Conservation (phyloP, 2,329 filamentous ascomycete species). For the Dactylellina parvicollis region DNA sequence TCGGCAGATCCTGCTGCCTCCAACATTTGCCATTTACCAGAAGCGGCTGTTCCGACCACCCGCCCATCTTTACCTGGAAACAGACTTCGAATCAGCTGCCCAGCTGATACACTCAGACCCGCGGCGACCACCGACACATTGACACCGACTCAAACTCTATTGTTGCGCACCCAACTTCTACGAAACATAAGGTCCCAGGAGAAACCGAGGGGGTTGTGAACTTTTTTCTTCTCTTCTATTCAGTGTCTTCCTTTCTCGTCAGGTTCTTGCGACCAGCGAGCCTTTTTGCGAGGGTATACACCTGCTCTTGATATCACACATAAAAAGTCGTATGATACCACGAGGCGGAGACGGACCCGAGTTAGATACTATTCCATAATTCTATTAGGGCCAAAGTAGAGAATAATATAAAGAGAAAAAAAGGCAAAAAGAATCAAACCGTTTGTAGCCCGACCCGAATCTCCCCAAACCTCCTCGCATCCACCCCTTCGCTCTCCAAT, state of each 20-base stretch:
- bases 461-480: neutral
- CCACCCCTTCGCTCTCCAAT: neutral
- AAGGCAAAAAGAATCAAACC: neutral
- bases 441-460: neutral
- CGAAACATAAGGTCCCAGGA: slow-evolving; percentile 24
- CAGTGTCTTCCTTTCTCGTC: neutral
- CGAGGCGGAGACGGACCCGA: slow-evolving; percentile 14
- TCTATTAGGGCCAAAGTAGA: neutral
- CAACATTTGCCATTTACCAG: slow-evolving; percentile 27
- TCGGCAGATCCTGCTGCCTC: slow-evolving; percentile 3
- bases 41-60: slow-evolving; percentile 28
- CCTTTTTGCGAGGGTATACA: slow-evolving; percentile 32
- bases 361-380: neutral
- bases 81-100: neutral
- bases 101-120: slow-evolving; percentile 6
- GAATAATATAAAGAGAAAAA: neutral
- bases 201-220: slow-evolving; percentile 6
- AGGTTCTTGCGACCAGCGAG: slow-evolving; percentile 12
- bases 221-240: neutral
- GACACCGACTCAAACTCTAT: slow-evolving; percentile 40
- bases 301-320: slow-evolving; percentile 1
- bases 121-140: slow-evolving; percentile 6
- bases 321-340: slow-evolving; percentile 28
- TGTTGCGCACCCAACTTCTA: neutral
- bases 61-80: slow-evolving; percentile 26